Base-by-base conservation (phyloP, 768 basidiomycete genomes). In the Tylopilus subfusipes region DNA sequence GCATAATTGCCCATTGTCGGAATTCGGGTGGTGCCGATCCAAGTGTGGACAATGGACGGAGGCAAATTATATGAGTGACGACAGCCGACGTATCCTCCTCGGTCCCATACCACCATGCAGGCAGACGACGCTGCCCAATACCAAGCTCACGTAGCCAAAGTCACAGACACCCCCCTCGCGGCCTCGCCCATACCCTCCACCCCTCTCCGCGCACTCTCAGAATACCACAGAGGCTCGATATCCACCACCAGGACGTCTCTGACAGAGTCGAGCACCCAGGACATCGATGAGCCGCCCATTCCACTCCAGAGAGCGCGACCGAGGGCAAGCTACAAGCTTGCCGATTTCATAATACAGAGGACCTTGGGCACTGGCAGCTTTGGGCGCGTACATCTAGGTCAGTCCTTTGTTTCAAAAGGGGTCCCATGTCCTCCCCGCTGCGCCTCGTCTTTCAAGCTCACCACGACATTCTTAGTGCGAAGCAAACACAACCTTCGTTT, bases 331-430 rank as follows among this genome's bases (percentile, higher is more conserved):
- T 93, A 92, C 70, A 80, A 82, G 27, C 78, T 93, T 21, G 61
- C 76, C 40, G 91, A 93, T 67, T 93, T 93, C 59, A 80, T 84
- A 59, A 85, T 93, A 58, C 85, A 89, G 62, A 77, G 90, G 25
- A 93, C 89, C 14, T 70, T 93, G 48, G 96, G 97, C 0, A 98
- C 94, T 1, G 97, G 97, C 1, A 97, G 93, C 66, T 98, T 99
- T 70, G 97, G 97, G 2, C 82, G 94, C n/a, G 97, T 99, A 0
- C 91, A 93, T 72, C 76, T 93, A 38, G 91, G 91, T 91, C 54
- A 27, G 63, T 52, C 10, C 40, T 47, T 52, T 55, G 21, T 49
- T 42, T 51, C 14, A 16, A 4, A n/a, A 2, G 1, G 33, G 4
- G 12, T 21, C 18, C 21, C n/a, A n/a, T n/a, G 11, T 40, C 27